These are phyloP conservation scores for Hanseniaspora jakobsenii DNA, from an alignment of 805 yeast genomes.

Conservation along the genomic window DNA sequence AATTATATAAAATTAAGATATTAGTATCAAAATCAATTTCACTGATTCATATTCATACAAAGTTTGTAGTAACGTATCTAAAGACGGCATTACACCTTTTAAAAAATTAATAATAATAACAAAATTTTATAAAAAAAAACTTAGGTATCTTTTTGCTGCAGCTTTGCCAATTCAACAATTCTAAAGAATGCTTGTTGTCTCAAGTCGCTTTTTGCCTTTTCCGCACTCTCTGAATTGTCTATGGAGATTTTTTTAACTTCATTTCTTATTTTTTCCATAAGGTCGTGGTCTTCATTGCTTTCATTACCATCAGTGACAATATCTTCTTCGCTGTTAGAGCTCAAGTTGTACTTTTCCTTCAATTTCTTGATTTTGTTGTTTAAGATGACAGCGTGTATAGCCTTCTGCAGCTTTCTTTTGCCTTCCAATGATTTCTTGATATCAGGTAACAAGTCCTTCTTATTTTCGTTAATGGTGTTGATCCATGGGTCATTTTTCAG, in stretches of 20 bases:
- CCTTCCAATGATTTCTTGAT: constrained; percentile 76
- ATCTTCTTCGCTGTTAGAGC: constrained; percentile 40
- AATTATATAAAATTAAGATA: too few species aligned
- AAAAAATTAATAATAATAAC: too few species aligned
- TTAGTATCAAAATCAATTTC: too few species aligned
- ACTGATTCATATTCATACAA: too few species aligned
- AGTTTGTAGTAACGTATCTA: too few species aligned
- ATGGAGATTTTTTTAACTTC: constrained; percentile 1
- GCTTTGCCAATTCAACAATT: constrained; percentile 55
- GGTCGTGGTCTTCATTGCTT: constrained; percentile 17
- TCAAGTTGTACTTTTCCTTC: constrained; percentile 37
- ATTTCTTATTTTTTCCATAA: constrained; percentile 2
- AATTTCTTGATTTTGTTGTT: constrained; percentile 66
- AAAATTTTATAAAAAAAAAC: too few species aligned
- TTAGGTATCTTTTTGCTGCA: constrained; percentile 32
- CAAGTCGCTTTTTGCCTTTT: constrained; percentile 30
- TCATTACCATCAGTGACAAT: constrained; percentile 27
- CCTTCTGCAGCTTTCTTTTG: constrained; percentile 70
- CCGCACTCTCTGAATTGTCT: constrained; percentile 6
- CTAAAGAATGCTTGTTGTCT: constrained; percentile 53
- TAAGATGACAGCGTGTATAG: constrained; percentile 71
- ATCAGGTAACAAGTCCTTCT: constrained; percentile 62
- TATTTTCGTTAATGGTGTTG: constrained; percentile 27
- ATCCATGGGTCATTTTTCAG: constrained; percentile 65
- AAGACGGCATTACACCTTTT: too few species aligned